These are phyloP conservation scores for Telopea speciosissima DNA, from an alignment of 177 flowering plant genomes.

Conservation along the genomic window DNA sequence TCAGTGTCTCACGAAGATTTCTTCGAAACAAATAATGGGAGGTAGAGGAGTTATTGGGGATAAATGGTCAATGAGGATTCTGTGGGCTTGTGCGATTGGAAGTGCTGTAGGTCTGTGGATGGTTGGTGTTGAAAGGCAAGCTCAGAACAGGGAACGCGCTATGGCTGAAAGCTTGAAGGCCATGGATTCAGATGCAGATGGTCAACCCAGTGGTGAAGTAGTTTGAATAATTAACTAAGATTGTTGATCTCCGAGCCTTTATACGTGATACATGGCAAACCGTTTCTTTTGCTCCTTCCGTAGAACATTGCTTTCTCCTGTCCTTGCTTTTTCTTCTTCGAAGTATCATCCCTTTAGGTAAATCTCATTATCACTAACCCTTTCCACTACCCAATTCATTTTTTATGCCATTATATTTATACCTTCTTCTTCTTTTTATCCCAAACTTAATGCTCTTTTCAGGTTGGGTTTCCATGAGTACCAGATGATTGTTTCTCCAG, in stretches of 20 bases:
- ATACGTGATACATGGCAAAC: slow-evolving; percentile 11
- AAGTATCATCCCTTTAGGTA: slow-evolving; percentile 24
- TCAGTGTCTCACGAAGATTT: too few species aligned
- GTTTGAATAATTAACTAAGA: slow-evolving; percentile 19
- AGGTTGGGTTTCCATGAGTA: slow-evolving; percentile 17
- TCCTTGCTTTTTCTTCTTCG: slow-evolving; percentile 16
- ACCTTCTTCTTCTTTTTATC: background rate
- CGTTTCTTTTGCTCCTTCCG: slow-evolving; percentile 19
- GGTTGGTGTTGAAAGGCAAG: slow-evolving; percentile 77
- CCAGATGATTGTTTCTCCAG: slow-evolving; percentile 3
- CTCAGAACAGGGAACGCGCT: slow-evolving; percentile 51
- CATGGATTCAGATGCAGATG: slow-evolving; percentile 34
- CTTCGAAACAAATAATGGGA: slow-evolving; percentile 22
- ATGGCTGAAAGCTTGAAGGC: slow-evolving; percentile 54
- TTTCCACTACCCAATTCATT: background rate
- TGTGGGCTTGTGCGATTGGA: slow-evolving; percentile 82
- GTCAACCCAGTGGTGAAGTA: slow-evolving; percentile 27
- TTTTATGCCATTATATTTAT: background rate
- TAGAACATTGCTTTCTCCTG: slow-evolving; percentile 22
- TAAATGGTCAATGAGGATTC: slow-evolving; percentile 81
- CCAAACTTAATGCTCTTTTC: background rate
- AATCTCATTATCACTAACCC: background rate
- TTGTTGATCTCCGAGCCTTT: background rate
- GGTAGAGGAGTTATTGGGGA: slow-evolving; percentile 71
- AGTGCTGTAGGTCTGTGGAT: slow-evolving; percentile 81